Evolutionary conservation across 768 basidiomycete genomes (phyloP), one percentile per base, ranked within the genome.

Genomic region (Gymnopilus junonius): DNA sequence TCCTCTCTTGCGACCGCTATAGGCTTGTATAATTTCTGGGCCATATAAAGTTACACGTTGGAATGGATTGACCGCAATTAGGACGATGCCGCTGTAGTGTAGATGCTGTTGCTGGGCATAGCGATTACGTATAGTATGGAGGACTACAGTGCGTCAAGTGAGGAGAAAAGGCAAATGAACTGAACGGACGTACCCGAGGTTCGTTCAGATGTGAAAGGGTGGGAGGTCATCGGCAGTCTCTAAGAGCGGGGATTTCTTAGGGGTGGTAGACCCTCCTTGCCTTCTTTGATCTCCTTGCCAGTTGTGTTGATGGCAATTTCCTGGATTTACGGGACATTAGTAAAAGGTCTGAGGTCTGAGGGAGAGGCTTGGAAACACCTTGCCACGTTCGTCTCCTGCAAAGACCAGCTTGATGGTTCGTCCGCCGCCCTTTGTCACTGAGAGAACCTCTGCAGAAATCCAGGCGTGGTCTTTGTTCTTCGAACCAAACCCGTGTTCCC

Each of bases 71-170:
- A 99, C 90, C 58, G 97, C 97, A 74, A 99, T 97, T 67, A 99
- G 87, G 64, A 99, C 97, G 68, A 99, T 99, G 69, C 97, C 97
- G 65, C 94, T 96, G 80, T 99, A 99, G 97, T 99, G 73, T 99
- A 99, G 70, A 99, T 99, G 74, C 93, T 94, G 76, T 97, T n/a
- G 97, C 68, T 95, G 92, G 34, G 91, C 93, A 80, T 99, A 99
- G 70, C 97, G 92, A 76, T 96, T 96, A 37, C 92, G 89, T 69
- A 99, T 98, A 46, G 97, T 97, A 74, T 99, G 96, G 27, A 99
- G 84, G 31, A 99, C 97, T 97, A 68, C 34, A 42, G 32, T 23
- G 55, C 61, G 29, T 37, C 8, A 32, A 43, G 31, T 34, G 35
- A n/a, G 20, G 59, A 58, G 48, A 55, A 34, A 42, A 34, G 42